Percentiles rank a stretch among this genome's conserved stretches.
These are phyloP conservation scores for Myxozyma udenii DNA, from an alignment of 805 yeast species.

Conservation along the genomic window DNA sequence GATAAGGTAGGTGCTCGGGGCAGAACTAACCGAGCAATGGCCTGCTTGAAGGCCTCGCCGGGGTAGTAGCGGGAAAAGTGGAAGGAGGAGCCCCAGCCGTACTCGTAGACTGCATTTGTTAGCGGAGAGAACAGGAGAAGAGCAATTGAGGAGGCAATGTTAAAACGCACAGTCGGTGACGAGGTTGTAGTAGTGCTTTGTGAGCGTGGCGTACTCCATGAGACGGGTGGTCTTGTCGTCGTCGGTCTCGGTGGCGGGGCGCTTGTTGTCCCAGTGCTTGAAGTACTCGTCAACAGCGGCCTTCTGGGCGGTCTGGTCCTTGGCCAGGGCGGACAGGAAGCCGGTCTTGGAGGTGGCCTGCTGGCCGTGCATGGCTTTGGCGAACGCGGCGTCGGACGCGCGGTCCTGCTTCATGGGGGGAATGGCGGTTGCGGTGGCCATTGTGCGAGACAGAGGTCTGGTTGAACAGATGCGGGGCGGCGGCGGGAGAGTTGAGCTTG, in stretches of 20 bases:
- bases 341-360: slow-evolving; percentile 64
- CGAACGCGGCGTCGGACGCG: slow-evolving; percentile 61
- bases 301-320: slow-evolving; percentile 73
- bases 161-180: slow-evolving; percentile 68
- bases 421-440: slow-evolving; percentile 15
- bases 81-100: slow-evolving; percentile 99
- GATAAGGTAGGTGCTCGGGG: neutral
- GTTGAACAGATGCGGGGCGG: neutral
- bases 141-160: neutral
- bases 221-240: slow-evolving; percentile 53
- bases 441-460: slow-evolving; percentile 1
- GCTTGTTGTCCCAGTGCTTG: slow-evolving; percentile 96
- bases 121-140: neutral
- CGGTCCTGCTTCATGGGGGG: slow-evolving; percentile 26
- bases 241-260: slow-evolving; percentile 63
- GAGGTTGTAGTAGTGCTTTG: slow-evolving; percentile 93
- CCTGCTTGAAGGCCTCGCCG: slow-evolving; percentile 92
- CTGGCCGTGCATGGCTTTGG: slow-evolving; percentile 83
- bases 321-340: slow-evolving; percentile 68
- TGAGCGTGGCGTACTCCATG: slow-evolving; percentile 81
- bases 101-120: slow-evolving; percentile 63
- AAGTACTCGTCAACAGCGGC: slow-evolving; percentile 87
- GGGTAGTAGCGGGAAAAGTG: slow-evolving; percentile 91
- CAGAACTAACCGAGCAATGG: slow-evolving; percentile 57
- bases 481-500: neutral